Conservation (phyloP, 2,329 filamentous ascomycete genomes). For the Talaromyces sp. region DNA sequence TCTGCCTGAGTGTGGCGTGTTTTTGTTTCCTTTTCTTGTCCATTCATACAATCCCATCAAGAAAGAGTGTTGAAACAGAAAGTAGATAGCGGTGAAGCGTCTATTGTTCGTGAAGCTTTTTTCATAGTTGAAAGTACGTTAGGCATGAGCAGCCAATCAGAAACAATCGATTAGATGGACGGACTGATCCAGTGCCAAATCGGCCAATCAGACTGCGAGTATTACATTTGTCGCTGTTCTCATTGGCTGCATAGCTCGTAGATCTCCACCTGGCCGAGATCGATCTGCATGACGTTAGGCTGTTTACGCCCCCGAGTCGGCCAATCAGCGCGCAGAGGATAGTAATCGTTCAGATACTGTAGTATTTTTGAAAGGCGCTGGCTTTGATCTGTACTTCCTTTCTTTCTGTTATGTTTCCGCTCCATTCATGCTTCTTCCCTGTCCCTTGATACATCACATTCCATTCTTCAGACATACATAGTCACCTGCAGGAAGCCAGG, state of each 20-base stretch:
- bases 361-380: background rate
- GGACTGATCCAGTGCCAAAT: background rate
- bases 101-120: background rate
- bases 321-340: background rate
- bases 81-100: background rate
- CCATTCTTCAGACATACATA: background rate
- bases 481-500: background rate
- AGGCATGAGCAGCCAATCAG: background rate
- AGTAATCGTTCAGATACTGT: background rate
- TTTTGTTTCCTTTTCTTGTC: background rate
- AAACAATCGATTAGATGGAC: background rate
- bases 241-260: background rate
- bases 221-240: background rate
- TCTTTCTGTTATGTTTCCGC: background rate
- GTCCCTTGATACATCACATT: background rate
- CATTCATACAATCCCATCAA: background rate
- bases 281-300: conserved; percentile 8
- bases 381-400: background rate
- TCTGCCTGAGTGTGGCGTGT: background rate
- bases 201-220: conserved; percentile 3
- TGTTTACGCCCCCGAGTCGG: background rate
- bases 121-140: background rate
- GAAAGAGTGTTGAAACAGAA: background rate
- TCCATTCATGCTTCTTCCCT: background rate
- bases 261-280: background rate